Evolutionary conservation across 164 flowering plant genomes (phyloP).

Genomic region (Liriodendron chinense): DNA sequence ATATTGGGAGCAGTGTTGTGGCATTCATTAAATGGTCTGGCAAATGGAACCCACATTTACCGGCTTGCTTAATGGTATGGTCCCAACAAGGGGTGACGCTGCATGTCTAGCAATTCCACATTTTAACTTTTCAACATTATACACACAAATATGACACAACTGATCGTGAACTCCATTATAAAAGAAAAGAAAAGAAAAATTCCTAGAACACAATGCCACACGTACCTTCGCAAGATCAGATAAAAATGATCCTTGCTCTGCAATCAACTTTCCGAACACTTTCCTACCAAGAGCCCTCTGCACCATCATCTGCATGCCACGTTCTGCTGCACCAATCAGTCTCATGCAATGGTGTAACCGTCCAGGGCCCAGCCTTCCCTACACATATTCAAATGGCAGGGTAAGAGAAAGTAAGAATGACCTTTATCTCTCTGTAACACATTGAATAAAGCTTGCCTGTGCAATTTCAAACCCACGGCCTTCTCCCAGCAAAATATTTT

Average conservation of each 20-base stretch:
- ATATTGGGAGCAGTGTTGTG: too few species aligned
- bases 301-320: conserved; percentile 40
- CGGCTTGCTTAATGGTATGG: too few species aligned
- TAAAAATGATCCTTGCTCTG: conserved; percentile 89
- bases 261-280: conserved; percentile 87
- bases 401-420: background rate
- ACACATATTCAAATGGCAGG: conserved; percentile 20
- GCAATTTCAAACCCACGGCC: conserved; percentile 99
- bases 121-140: too few species aligned
- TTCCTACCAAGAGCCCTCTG: conserved; percentile 76
- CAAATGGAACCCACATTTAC: too few species aligned
- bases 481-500: conserved; percentile 87
- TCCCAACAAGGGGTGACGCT: too few species aligned
- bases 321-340: conserved; percentile 23
- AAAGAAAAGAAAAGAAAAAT: too few species aligned
- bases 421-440: background rate
- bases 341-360: conserved; percentile 94
- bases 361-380: conserved; percentile 98
- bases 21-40: too few species aligned
- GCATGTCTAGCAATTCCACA: background rate
- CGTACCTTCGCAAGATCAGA: conserved; percentile 91
- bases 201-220: conserved; percentile 1
- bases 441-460: conserved; percentile 46
- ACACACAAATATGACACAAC: background rate
- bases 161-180: background rate